Conservation (phyloP, 257 asterid species). For the Solanum virginianum region DNA sequence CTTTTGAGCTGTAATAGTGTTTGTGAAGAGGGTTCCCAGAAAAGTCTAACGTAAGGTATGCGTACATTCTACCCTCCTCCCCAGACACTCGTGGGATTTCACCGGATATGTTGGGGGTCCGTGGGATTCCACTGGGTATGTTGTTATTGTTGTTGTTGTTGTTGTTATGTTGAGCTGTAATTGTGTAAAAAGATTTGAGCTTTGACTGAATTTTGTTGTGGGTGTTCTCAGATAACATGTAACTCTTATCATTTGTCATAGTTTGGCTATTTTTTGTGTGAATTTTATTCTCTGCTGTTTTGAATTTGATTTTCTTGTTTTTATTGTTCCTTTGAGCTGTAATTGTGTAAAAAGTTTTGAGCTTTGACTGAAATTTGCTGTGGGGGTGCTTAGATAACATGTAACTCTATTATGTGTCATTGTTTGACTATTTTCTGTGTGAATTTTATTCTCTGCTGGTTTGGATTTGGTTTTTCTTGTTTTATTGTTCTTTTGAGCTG, state of each 20-base stretch:
- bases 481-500: too few relatives aligned
- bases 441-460: neutral
- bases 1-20: neutral
- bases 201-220: neutral
- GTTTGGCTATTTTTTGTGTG: neutral
- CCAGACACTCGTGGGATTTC: too few relatives aligned
- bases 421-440: neutral
- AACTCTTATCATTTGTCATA: conserved; percentile 6
- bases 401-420: conserved; percentile 12
- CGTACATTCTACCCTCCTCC: too few relatives aligned
- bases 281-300: neutral
- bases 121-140: too few relatives aligned
- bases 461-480: neutral
- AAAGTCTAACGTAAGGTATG: too few relatives aligned
- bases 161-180: too few relatives aligned
- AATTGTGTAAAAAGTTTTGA: neutral
- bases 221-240: conserved; percentile 33
- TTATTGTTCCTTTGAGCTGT: neutral
- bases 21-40: too few relatives aligned
- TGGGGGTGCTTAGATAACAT: conserved; percentile 30
- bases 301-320: neutral
- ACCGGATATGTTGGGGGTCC: too few relatives aligned
- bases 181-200: neutral
- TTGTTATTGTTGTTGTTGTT: too few relatives aligned
- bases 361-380: neutral